Evolutionary conservation across 495 filamentous ascomycete species (phyloP), one percentile per base, ranked within the genome.

Genomic region (Penicillium samsonianum): DNA sequence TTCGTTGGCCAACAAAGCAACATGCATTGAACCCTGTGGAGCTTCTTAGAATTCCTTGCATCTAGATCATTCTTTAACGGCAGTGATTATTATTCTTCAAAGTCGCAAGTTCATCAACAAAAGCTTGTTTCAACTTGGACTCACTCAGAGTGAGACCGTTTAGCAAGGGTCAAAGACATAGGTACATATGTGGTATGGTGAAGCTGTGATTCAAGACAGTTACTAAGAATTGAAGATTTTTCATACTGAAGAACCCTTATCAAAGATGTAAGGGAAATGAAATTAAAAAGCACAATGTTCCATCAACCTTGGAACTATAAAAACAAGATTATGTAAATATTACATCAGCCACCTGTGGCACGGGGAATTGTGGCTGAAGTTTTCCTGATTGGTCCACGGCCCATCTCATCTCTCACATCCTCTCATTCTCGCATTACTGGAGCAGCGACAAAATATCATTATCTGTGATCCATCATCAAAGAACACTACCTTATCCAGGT

Each of bases 271-370:
- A 28, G 31, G 22, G 25, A 48, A 17, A 30, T 17, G 6, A 19
- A 31, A 19, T 4, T 20, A 19, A 10, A 19, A 8, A n/a, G n/a
- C n/a, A n/a, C n/a, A n/a, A n/a, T n/a, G n/a, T n/a, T n/a, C n/a
- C n/a, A n/a, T n/a, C n/a, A n/a, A n/a, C n/a, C n/a, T n/a, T n/a
- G n/a, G 9, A 10, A 11, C 30, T 11, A 37, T 50, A 4, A 23
- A 50, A 35, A 35, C 6, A 26, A 22, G 48, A 51, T 52, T 33
- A 51, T 30, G 3, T 60, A n/a, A 38, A 11, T 5, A 30, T 2
- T 19, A 7, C 3, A 7, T 14, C 46, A 56, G 46, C 52, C 52
- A 45, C 46, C 3, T 19, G 62, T 65, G 62, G 62, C 62, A 54
- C 26, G 19, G 5, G 20, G 0, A 2, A n/a, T 3, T 59, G 54